Conservation (phyloP, 2,329 filamentous ascomycete species). For the Alternaria arbusti region DNA sequence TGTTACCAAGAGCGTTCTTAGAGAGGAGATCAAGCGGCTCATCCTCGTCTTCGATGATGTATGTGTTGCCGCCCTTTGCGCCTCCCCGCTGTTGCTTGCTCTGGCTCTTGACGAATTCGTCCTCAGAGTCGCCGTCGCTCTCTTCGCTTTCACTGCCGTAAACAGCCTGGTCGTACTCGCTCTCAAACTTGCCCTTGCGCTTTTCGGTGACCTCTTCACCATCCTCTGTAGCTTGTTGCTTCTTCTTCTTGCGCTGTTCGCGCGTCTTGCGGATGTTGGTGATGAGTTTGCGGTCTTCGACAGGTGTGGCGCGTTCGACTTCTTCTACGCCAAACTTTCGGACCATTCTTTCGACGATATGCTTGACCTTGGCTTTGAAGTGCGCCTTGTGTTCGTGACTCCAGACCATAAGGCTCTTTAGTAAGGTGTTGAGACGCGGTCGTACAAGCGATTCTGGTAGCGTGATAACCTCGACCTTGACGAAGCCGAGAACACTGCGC, state of each 20-base stretch:
- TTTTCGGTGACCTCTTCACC: slow-evolving; percentile 53
- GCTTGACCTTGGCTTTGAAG: slow-evolving; percentile 96
- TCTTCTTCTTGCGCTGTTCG: slow-evolving; percentile 89
- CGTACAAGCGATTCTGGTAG: slow-evolving; percentile 80
- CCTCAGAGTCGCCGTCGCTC: slow-evolving; percentile 55
- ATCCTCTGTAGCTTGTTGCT: slow-evolving; percentile 69
- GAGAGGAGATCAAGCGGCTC: slow-evolving; percentile 95
- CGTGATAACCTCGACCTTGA: slow-evolving; percentile 92
- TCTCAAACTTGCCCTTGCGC: slow-evolving; percentile 74
- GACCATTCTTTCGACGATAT: slow-evolving; percentile 94
- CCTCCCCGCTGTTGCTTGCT: slow-evolving; percentile 40
- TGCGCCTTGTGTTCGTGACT: slow-evolving; percentile 98
- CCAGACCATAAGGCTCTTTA: slow-evolving; percentile 94
- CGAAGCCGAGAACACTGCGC: slow-evolving; percentile 90
- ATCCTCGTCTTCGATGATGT: slow-evolving; percentile 92
- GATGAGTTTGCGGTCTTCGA: slow-evolving; percentile 87
- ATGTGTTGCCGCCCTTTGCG: slow-evolving; percentile 66
- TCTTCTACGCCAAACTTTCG: slow-evolving; percentile 84
- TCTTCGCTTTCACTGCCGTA: slow-evolving; percentile 71
- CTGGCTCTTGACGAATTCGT: slow-evolving; percentile 45
- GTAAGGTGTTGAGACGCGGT: slow-evolving; percentile 75
- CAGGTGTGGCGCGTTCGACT: slow-evolving; percentile 81
- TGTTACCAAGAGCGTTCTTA: slow-evolving; percentile 85
- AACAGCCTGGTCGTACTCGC: slow-evolving; percentile 94
- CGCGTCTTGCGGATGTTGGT: slow-evolving; percentile 94